phyloP scores from a whole-genome alignment of 352 stramenopile genomes.

The Phytophthora cryptogea region DNA sequence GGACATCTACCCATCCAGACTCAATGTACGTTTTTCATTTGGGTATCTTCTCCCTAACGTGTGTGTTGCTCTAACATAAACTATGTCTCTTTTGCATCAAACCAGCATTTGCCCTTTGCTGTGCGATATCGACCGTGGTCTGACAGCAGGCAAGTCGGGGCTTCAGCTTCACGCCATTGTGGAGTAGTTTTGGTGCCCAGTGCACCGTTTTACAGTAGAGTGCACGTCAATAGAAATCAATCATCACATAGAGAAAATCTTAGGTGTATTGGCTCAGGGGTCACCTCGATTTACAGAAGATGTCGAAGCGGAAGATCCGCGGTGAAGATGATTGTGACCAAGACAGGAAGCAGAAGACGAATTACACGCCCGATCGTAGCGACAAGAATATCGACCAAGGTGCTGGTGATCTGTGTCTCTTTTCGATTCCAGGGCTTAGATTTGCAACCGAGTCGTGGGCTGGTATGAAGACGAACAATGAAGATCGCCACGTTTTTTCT shows the following conservation, averaged over 20 bases:
- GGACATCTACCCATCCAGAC: slow-evolving; percentile 50
- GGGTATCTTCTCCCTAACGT: background rate
- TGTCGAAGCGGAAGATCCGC: slow-evolving; percentile 41
- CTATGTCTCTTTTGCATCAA: background rate
- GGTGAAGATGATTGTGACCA: slow-evolving; percentile 25
- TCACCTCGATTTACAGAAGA: slow-evolving; percentile 11
- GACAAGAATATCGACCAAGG: slow-evolving; percentile 3
- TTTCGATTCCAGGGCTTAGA: slow-evolving; percentile 38
- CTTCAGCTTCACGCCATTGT: slow-evolving; percentile 35
- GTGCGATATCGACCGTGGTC: slow-evolving; percentile 51
- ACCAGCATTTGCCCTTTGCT: slow-evolving; percentile 72
- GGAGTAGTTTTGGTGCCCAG: slow-evolving; percentile 9
- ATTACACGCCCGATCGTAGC: background rate
- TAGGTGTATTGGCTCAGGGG: slow-evolving; percentile 7
- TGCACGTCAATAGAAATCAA: slow-evolving; percentile 1
- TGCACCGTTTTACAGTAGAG: slow-evolving; percentile 1
- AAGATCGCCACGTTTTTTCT: slow-evolving; percentile 51
- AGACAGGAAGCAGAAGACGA: slow-evolving; percentile 10
- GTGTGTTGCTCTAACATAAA: slow-evolving; percentile 4
- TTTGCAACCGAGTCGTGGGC: slow-evolving; percentile 62
- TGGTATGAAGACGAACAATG: slow-evolving; percentile 58
- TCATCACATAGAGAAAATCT: slow-evolving; percentile 5
- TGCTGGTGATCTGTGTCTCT: slow-evolving; percentile 1
- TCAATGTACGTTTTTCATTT: slow-evolving; percentile 42
- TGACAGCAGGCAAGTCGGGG: slow-evolving; percentile 17